Percentiles rank a stretch among this genome's conserved stretches.
Evolutionary conservation across 768 basidiomycete genomes (phyloP).

Genomic region (Mycena filopes): DNA sequence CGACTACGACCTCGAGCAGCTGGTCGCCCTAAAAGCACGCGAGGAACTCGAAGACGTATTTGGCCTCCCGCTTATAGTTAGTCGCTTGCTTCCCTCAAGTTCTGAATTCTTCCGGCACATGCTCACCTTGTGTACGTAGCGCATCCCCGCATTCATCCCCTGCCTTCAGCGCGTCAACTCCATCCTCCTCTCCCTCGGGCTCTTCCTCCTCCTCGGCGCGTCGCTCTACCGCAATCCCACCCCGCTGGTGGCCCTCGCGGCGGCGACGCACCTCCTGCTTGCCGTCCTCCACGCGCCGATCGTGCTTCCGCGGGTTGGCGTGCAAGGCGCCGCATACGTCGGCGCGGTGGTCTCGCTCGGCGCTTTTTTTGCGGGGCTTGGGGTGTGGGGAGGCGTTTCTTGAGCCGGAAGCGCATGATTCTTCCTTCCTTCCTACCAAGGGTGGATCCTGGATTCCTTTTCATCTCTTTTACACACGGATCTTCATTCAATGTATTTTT

Average conservation of each 20-base stretch:
- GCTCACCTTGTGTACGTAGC: constrained; percentile 52
- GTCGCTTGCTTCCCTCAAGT: constrained; percentile 50
- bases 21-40: constrained; percentile 70
- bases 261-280: constrained; percentile 61
- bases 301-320: constrained; percentile 76
- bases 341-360: constrained; percentile 74
- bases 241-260: constrained; percentile 43
- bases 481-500: too few species aligned
- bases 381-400: constrained; percentile 75
- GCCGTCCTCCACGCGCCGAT: constrained; percentile 73
- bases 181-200: constrained; percentile 74
- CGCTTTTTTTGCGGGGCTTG: constrained; percentile 77
- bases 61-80: constrained; percentile 81
- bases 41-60: constrained; percentile 86
- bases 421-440: too few species aligned
- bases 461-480: not conserved
- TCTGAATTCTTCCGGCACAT: constrained; percentile 2
- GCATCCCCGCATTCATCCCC: constrained; percentile 82
- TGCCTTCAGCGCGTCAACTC: constrained; percentile 82
- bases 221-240: constrained; percentile 62
- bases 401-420: constrained; percentile 30
- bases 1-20: constrained; percentile 73
- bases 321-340: constrained; percentile 81
- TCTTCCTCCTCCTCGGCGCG: constrained; percentile 69
- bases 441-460: too few species aligned